Evolutionary conservation across 202 grass and related monocot genomes (phyloP), one percentile per base, ranked within the genome.

Genomic region (Zizania palustris): DNA sequence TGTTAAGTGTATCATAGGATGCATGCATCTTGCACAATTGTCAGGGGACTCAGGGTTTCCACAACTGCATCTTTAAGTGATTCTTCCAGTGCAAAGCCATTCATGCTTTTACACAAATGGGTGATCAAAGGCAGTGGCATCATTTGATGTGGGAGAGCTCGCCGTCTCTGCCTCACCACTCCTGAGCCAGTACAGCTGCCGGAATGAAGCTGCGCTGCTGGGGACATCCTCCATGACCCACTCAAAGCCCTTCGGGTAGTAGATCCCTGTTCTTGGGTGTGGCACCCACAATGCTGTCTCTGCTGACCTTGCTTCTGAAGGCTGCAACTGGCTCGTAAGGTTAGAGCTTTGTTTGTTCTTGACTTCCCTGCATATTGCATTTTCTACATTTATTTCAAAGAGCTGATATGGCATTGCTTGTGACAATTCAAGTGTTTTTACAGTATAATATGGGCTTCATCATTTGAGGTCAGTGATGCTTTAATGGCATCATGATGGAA

Each of bases 141-240:
- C 16, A 7, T 60, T 79, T 8, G 35, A 68, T 7, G 36, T 45
- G 16, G 61, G 73, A 55, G 78, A 63, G 69, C 49, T 72, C 35
- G 81, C 80, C 28, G 72, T 74, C 58, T 87, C 87, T 49, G 62
- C 65, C 15, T 95, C 91, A 13, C 75, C 75, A 15, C 72, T 95
- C 80, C 96, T 91, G 39, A 88, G 76, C 96, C 96, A 99, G 48
- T 89, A 89, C 42, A 80, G 40, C 62, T 86, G 51, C 49, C 15
- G 63, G 44, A 91, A 93, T 12, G 81, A 87, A 56, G 92, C 93
- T 68, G 96, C 92, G 0, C 87, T 37, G 6, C 60, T 65, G 12
- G 96, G 96, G 6, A 99, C 88, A n/a, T 93, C 96, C 38, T 96
- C 88, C 96, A 99, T 99, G 59, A 99, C 89, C 96, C 92, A 90